These are phyloP conservation scores for Pterocarpus santalinus DNA, from an alignment of 306 rosid genomes.

Conservation along the genomic window DNA sequence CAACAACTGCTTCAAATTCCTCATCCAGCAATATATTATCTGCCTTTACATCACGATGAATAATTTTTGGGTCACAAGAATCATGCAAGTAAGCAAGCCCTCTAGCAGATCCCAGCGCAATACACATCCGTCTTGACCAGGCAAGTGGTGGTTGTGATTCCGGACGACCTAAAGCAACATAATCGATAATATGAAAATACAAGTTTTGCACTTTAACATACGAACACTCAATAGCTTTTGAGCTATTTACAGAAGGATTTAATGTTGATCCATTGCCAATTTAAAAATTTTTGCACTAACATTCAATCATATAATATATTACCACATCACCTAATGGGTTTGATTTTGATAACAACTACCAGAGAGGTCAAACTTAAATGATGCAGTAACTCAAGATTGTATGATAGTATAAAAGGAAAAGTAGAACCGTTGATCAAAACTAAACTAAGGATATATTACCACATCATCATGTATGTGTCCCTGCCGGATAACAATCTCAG, in stretches of 20 bases:
- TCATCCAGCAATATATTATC: conserved; percentile 43
- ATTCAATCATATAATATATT: too few relatives aligned
- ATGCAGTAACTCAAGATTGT: neutral
- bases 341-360: neutral
- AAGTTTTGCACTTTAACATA: neutral
- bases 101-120: conserved; percentile 39
- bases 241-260: neutral
- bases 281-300: too few relatives aligned
- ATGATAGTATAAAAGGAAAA: too few relatives aligned
- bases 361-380: neutral
- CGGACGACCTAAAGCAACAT: conserved; percentile 19
- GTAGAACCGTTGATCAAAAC: neutral
- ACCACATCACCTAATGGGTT: too few relatives aligned
- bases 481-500: neutral
- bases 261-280: too few relatives aligned
- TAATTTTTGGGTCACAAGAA: conserved; percentile 27
- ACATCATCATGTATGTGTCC: neutral
- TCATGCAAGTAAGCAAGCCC: conserved; percentile 50
- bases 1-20: conserved; percentile 43
- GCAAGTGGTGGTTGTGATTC: conserved; percentile 12
- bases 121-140: conserved; percentile 25
- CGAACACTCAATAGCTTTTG: neutral
- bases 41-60: conserved; percentile 45
- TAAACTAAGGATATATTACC: too few relatives aligned
- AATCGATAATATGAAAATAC: neutral